phyloP scores from a whole-genome alignment of 2,329 filamentous ascomycete genomes.

The Chaetothyriales sp. region DNA sequence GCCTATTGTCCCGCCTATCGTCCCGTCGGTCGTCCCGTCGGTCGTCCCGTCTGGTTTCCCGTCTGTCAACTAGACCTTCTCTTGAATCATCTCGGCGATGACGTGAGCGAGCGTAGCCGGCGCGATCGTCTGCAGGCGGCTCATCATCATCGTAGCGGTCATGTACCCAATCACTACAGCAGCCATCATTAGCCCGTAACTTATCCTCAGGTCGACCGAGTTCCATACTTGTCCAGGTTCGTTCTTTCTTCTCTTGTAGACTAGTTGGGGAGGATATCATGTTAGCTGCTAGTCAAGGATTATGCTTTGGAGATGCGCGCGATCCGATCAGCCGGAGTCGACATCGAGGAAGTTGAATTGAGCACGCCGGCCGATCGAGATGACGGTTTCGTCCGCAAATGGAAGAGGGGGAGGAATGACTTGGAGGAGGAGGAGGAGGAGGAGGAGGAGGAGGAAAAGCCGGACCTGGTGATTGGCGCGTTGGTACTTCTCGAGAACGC shows the following conservation, averaged over 20 bases:
- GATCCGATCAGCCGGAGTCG: constrained; percentile 20
- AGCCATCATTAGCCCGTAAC: constrained; percentile 4
- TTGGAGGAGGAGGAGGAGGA: constrained; percentile 28
- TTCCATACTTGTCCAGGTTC: constrained; percentile 31
- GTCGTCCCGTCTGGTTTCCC: constrained; percentile 18
- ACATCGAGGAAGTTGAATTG: constrained; percentile 7
- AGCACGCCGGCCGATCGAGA: constrained; percentile 11
- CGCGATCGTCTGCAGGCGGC: constrained; percentile 34
- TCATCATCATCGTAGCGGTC: constrained; percentile 70
- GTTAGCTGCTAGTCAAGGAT: constrained; percentile 31
- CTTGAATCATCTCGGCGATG: constrained; percentile 19
- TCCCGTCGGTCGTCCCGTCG: constrained; percentile 25
- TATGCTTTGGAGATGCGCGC: constrained; percentile 21
- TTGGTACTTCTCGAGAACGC: constrained; percentile 1
- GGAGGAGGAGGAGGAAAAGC: constrained; percentile 24
- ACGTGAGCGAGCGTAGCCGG: constrained; percentile 5
- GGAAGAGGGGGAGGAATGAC: constrained; percentile 22
- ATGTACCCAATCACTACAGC: constrained; percentile 74
- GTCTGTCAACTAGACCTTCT: constrained; percentile 8
- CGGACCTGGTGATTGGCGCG: constrained; percentile 1
- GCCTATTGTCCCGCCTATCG: constrained; percentile 7
- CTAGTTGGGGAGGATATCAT: constrained; percentile 28
- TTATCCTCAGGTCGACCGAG: neutral
- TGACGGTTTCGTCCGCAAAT: constrained; percentile 9
- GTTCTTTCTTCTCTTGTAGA: constrained; percentile 30